phyloP scores from a whole-genome alignment of 768 basidiomycete genomes.

The Leucocoprinus leucothites region DNA sequence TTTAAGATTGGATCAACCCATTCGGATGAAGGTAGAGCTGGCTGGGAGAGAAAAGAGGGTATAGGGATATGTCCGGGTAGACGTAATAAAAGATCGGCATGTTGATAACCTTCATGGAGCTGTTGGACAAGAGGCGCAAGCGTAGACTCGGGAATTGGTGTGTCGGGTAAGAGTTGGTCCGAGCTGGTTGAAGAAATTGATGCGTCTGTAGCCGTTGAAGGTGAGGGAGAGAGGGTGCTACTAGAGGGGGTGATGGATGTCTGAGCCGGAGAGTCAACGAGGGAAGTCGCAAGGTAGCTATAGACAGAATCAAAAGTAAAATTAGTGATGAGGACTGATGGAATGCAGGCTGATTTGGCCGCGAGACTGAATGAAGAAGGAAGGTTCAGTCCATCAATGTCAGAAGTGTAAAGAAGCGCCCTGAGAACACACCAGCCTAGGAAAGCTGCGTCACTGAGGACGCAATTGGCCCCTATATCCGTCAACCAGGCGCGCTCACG shows the following conservation, averaged over 20 bases:
- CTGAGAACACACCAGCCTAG: slow-evolving; percentile 58
- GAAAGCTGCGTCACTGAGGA: slow-evolving; percentile 77
- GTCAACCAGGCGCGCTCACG: slow-evolving; percentile 59
- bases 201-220: slow-evolving; percentile 8
- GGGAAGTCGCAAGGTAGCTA: slow-evolving; percentile 63
- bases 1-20: slow-evolving; percentile 58
- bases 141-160: slow-evolving; percentile 45
- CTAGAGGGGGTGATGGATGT: slow-evolving; percentile 12
- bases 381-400: not conserved
- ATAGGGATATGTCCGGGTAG: slow-evolving; percentile 76
- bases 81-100: slow-evolving; percentile 66
- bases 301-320: slow-evolving; percentile 86
- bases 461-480: slow-evolving; percentile 48
- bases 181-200: slow-evolving; percentile 6
- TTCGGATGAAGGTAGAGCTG: slow-evolving; percentile 52
- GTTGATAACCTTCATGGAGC: slow-evolving; percentile 61
- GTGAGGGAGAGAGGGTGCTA: slow-evolving; percentile 4
- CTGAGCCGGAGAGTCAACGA: slow-evolving; percentile 38
- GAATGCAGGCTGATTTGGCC: slow-evolving; percentile 60
- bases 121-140: slow-evolving; percentile 64
- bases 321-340: slow-evolving; percentile 73
- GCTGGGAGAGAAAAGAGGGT: slow-evolving; percentile 58
- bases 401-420: too few relatives aligned
- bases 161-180: slow-evolving; percentile 41
- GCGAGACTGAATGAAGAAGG: slow-evolving; percentile 51